phyloP scores from a whole-genome alignment of 2,329 filamentous ascomycete genomes.

The Cladophialophora yegresii region DNA sequence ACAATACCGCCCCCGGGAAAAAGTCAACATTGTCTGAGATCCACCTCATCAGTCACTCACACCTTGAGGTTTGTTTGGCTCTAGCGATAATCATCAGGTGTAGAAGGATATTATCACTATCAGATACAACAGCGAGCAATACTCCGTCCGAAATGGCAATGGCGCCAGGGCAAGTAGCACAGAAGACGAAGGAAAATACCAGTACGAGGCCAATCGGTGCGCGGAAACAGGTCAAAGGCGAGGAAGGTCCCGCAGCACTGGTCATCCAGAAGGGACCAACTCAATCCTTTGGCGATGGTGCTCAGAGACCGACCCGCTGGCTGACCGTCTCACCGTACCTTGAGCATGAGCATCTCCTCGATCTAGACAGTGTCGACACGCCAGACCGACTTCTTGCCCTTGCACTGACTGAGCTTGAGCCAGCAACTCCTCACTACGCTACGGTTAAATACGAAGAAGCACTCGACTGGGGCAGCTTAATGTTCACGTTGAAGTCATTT shows the following conservation, averaged over 20 bases:
- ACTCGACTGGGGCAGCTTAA: slow-evolving; percentile 77
- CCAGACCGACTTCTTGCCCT: slow-evolving; percentile 70
- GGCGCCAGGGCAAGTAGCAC: background rate
- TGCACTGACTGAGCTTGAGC: slow-evolving; percentile 66
- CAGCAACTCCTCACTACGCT: slow-evolving; percentile 70
- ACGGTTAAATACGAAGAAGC: slow-evolving; percentile 70
- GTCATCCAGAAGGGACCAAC: background rate
- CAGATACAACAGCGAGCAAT: background rate
- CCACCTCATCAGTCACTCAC: background rate
- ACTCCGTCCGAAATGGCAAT: slow-evolving; percentile 13
- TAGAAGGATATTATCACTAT: background rate
- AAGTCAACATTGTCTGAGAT: background rate
- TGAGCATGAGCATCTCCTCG: slow-evolving; percentile 68
- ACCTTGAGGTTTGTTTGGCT: background rate
- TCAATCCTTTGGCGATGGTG: background rate
- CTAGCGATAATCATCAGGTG: background rate
- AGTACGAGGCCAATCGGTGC: background rate
- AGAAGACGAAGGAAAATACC: background rate
- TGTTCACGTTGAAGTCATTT: slow-evolving; percentile 57
- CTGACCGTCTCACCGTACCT: slow-evolving; percentile 76
- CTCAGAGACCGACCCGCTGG: slow-evolving; percentile 15
- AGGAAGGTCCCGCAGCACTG: background rate
- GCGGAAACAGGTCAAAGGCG: background rate
- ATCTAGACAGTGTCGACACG: slow-evolving; percentile 65
- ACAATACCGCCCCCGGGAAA: slow-evolving; percentile 18